Percentiles rank a stretch among this genome's conserved stretches.
These are phyloP conservation scores for Zygotorulaspora sp. DNA, from an alignment of 805 yeast genomes.

Conservation along the genomic window DNA sequence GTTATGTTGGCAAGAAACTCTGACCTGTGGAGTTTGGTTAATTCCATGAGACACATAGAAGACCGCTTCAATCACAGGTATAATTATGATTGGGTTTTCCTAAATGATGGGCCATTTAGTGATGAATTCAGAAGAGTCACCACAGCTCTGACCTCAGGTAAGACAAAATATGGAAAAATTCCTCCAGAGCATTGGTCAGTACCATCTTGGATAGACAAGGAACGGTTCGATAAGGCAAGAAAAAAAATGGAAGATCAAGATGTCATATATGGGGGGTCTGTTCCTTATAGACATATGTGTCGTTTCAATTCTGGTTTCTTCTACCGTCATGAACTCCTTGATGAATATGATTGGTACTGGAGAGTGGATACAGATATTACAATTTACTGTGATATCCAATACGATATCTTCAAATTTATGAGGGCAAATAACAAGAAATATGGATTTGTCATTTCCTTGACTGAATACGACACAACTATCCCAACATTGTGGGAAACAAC, in stretches of 20 bases:
- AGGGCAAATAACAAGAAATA: constrained; percentile 50
- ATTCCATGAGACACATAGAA: constrained; percentile 59
- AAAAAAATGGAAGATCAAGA: constrained; percentile 41
- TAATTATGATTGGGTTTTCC: constrained; percentile 75
- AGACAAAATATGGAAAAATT: constrained; percentile 57
- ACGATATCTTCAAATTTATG: constrained; percentile 61
- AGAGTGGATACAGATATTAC: constrained; percentile 68
- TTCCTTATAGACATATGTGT: constrained; percentile 67
- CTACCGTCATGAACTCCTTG: constrained; percentile 53
- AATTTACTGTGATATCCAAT: constrained; percentile 55
- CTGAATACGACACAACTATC: constrained; percentile 60
- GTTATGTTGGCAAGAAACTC: constrained; percentile 66
- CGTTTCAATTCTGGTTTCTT: constrained; percentile 51
- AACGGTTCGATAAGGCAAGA: constrained; percentile 44
- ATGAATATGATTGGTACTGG: constrained; percentile 67
- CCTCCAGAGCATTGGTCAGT: constrained; percentile 64
- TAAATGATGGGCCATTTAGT: constrained; percentile 64
- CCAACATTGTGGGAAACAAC: constrained; percentile 57
- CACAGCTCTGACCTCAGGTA: constrained; percentile 52
- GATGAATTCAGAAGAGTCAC: constrained; percentile 50
- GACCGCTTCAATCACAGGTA: constrained; percentile 58
- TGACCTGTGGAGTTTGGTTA: constrained; percentile 54
- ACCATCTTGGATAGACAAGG: constrained; percentile 60
- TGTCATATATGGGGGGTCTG: constrained; percentile 55
- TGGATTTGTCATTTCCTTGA: constrained; percentile 63